Base-by-base conservation (phyloP, 2,329 filamentous ascomycete species). In the Ramularia endophylla region DNA sequence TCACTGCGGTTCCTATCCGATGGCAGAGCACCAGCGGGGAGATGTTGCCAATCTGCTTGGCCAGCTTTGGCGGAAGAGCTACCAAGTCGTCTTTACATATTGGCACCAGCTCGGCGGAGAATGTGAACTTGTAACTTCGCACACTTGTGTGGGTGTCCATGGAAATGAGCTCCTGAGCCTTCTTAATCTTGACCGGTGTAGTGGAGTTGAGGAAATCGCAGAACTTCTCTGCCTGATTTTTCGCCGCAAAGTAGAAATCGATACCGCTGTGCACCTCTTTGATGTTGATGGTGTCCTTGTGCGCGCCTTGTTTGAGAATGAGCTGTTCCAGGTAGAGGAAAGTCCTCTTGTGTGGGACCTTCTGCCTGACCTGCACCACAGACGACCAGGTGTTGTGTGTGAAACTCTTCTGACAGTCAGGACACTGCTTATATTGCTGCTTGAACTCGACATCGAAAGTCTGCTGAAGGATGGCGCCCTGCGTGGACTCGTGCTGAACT, bases 61-160 rank as follows among this genome's bases (percentile, higher is more conserved):
- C 92, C 44, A 97, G 72, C 54, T 87, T 88, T 49, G 95, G 81
- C 1, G 92, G 92, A 27, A 98, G 71, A 1, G 87, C 89, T n/a
- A 98, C 87, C 19, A 98, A 72, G 61, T 98, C 92, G 56, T 98
- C 92, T 66, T 95, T 95, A 73, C 92, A 97, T 36, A 98, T 88
- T 1, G 92, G 92, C 18, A 97, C 83, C 36, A 98, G 67, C 61
- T 95, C 87, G 40, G 84, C 80, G 0, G 88, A 94, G 66, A 81
- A 97, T 33, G 85, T 83, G 68, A 95, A 95, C 65, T 98, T 98
- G 77, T 90, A 97, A 25, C 83, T 88, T 66, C 87, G 92, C 46
- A 82, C 85, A 12, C 84, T 85, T 1, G 89, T 95, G 67, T 98
- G 92, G 9, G 83, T 78, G 65, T 98, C 90, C 70, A 87, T 81